Conservation (phyloP, 805 yeast genomes). For the Metschnikowia kofuensis region DNA sequence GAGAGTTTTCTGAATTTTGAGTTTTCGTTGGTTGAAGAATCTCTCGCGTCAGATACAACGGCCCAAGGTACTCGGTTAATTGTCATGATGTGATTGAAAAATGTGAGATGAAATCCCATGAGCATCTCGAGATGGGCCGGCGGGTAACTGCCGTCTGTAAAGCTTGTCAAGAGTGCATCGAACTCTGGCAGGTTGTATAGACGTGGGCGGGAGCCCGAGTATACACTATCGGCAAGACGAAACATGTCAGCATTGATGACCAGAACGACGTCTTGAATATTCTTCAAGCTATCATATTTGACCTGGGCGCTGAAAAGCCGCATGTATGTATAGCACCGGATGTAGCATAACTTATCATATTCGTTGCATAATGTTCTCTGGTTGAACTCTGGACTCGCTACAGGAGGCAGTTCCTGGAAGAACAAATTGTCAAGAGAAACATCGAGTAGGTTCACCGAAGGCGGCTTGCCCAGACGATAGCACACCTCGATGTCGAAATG, state of each 20-base stretch:
- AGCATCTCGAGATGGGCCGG: constrained; percentile 6
- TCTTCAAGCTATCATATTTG: constrained; percentile 17
- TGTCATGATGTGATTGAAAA: constrained; percentile 35
- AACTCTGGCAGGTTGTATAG: constrained; percentile 35
- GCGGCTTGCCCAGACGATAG: constrained; percentile 48
- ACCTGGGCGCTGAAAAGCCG: constrained; percentile 32
- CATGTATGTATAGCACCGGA: constrained; percentile 30
- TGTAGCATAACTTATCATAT: constrained; percentile 19
- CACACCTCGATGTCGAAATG: constrained; percentile 44
- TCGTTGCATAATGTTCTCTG: constrained; percentile 1
- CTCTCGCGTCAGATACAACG: constrained; percentile 19
- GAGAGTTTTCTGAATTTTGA: constrained; percentile 28
- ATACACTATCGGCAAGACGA: constrained; percentile 20
- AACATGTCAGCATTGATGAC: constrained; percentile 29
- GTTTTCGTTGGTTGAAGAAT: constrained; percentile 14
- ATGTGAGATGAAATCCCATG: constrained; percentile 28
- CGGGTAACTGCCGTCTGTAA: not conserved
- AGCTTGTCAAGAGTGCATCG: constrained; percentile 1
- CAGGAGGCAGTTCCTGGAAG: constrained; percentile 1
- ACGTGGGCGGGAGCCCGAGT: constrained; percentile 24
- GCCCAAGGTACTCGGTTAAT: constrained; percentile 34
- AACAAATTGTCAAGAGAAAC: constrained; percentile 10
- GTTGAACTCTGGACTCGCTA: not conserved
- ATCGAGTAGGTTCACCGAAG: constrained; percentile 42
- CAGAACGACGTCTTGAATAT: constrained; percentile 22